A percentile compares a stretch with the other conserved stretches of the same genome.
phyloP scores from a whole-genome alignment of 2,329 filamentous ascomycete genomes.

The Aspergillus melleus region DNA sequence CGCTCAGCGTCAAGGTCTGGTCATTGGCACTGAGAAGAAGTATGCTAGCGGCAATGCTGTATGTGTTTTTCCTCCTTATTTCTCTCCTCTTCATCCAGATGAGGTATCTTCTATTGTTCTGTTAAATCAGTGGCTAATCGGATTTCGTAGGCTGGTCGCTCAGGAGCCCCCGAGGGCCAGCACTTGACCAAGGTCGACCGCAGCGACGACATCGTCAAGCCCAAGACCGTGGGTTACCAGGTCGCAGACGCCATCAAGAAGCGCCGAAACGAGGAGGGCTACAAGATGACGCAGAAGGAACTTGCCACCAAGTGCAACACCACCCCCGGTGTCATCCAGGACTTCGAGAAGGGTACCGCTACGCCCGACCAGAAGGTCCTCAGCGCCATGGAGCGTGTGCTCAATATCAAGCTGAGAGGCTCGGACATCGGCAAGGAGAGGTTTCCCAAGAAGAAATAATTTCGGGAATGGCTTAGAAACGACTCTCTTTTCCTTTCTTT shows the following conservation, averaged over 20 bases:
- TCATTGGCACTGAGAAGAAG: constrained; percentile 93
- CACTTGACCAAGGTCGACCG: constrained; percentile 97
- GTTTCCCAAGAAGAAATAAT: constrained; percentile 72
- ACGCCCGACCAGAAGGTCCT: constrained; percentile 82
- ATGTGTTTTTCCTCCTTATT: constrained; percentile 43
- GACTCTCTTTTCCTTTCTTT: constrained; percentile 6
- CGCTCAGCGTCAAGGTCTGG: constrained; percentile 73
- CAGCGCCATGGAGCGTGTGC: constrained; percentile 72
- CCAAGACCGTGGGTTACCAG: constrained; percentile 79
- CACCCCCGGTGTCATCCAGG: constrained; percentile 73
- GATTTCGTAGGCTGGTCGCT: constrained; percentile 41
- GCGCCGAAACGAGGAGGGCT: constrained; percentile 76
- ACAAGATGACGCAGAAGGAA: constrained; percentile 94
- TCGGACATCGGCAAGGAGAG: constrained; percentile 80
- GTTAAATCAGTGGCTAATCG: constrained; percentile 8
- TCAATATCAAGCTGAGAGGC: constrained; percentile 86
- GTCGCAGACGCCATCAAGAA: constrained; percentile 82
- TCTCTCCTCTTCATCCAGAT: neutral
- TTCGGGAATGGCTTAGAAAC: constrained; percentile 8
- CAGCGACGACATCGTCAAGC: constrained; percentile 95
- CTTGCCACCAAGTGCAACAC: constrained; percentile 87
- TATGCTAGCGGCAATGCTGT: constrained; percentile 74
- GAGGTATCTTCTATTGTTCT: neutral
- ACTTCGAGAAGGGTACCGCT: constrained; percentile 80
- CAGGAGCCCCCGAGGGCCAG: constrained; percentile 73